Percentiles rank a stretch among this genome's conserved stretches.
Evolutionary conservation across 78 protist genomes (phyloP).

Genomic region (Dictyostelium citrinum): DNA sequence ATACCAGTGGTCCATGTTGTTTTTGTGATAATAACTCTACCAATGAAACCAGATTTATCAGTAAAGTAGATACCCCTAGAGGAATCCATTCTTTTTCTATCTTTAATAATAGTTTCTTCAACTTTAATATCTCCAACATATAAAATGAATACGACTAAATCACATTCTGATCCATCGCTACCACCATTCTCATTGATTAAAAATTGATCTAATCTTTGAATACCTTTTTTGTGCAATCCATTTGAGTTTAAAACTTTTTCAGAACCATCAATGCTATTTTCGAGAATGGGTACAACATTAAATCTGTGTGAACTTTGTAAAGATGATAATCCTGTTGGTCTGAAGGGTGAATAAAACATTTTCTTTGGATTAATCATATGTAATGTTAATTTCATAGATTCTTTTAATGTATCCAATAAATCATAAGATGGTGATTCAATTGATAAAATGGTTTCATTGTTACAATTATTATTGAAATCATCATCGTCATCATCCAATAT

Average conservation of each 20-base stretch:
- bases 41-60: conserved; percentile 20
- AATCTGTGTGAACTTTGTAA: not conserved
- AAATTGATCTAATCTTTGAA: not conserved
- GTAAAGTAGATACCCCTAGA: not conserved
- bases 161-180: not conserved
- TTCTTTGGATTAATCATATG: conserved; percentile 8
- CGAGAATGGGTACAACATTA: not conserved
- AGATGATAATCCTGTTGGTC: not conserved
- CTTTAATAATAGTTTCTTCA: not conserved
- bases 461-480: not conserved
- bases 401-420: not conserved
- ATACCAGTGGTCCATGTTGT: not conserved
- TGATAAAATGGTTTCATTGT: not conserved
- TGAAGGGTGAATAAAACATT: not conserved
- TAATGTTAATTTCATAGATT: conserved; percentile 3
- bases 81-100: conserved; percentile 10
- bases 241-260: not conserved
- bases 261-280: not conserved
- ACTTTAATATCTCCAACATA: not conserved
- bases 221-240: not conserved
- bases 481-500: not conserved
- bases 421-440: not conserved
- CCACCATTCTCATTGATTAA: not conserved
- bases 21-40: not conserved
- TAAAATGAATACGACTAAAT: not conserved